Evolutionary conservation across 164 flowering plant species (phyloP).

Genomic region (Litsea cubeba): DNA sequence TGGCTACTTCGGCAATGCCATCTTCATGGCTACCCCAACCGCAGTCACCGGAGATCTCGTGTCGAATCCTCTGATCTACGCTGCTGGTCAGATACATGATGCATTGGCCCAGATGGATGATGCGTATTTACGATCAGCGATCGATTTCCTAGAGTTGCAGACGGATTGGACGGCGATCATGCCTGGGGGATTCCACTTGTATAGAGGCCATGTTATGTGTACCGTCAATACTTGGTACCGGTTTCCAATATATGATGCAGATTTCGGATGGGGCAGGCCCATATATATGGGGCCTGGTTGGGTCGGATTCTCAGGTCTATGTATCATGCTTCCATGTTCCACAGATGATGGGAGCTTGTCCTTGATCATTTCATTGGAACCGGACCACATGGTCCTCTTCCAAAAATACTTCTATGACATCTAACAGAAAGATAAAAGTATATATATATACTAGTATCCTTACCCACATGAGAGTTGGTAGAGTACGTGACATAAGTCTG

Average conservation of each 20-base stretch:
- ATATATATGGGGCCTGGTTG: constrained; percentile 37
- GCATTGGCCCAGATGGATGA: constrained; percentile 30
- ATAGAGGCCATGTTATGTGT: no score
- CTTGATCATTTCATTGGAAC: constrained; percentile 29
- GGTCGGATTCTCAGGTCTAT: constrained; percentile 29
- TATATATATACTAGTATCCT: no score
- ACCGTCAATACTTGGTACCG: constrained; percentile 23
- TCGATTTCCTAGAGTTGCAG: constrained; percentile 59
- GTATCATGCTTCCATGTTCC: no score
- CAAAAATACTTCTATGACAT: constrained; percentile 30
- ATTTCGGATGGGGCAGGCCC: constrained; percentile 57
- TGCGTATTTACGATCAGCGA: constrained; percentile 38
- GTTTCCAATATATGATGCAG: constrained; percentile 21
- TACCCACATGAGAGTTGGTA: no score
- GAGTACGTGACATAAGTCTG: no score
- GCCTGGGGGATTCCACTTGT: constrained; percentile 22
- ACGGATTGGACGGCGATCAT: constrained; percentile 50
- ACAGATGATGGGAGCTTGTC: constrained; percentile 37
- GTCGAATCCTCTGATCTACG: constrained; percentile 19
- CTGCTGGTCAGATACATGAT: constrained; percentile 40
- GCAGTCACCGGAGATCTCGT: constrained; percentile 17
- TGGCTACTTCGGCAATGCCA: constrained; percentile 29
- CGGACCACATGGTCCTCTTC: constrained; percentile 32
- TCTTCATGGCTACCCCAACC: constrained; percentile 3
- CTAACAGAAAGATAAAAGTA: not conserved